Evolutionary conservation across 2,329 filamentous ascomycete species (phyloP).

Genomic region (Stagonosporopsis tanaceti): DNA sequence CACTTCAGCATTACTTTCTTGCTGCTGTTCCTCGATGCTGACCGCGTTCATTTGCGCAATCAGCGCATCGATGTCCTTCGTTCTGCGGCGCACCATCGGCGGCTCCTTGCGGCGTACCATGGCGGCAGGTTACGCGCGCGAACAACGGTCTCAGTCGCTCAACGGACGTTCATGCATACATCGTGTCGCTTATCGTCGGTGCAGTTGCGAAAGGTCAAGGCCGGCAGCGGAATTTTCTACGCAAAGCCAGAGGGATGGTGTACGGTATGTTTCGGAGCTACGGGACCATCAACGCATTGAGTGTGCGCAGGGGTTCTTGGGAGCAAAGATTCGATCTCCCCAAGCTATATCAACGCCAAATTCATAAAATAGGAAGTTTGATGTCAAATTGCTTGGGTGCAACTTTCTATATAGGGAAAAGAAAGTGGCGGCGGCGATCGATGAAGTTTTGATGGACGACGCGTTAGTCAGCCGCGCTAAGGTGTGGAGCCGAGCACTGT

Average conservation of each 20-base stretch:
- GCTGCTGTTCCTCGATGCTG: constrained; percentile 25
- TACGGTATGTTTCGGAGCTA: constrained; percentile 46
- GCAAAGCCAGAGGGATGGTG: not conserved
- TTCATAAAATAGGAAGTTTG: constrained; percentile 58
- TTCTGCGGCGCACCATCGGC: constrained; percentile 31
- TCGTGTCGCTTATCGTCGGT: constrained; percentile 36
- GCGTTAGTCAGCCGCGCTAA: constrained; percentile 15
- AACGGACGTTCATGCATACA: constrained; percentile 54
- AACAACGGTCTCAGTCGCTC: constrained; percentile 44
- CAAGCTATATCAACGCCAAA: constrained; percentile 65
- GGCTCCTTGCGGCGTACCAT: constrained; percentile 25
- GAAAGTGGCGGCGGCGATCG: constrained; percentile 22
- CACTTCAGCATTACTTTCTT: constrained; percentile 12
- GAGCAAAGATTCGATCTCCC: constrained; percentile 57
- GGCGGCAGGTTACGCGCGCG: constrained; percentile 1
- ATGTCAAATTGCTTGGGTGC: constrained; percentile 65
- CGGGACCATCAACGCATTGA: constrained; percentile 47
- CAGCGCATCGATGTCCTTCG: constrained; percentile 37
- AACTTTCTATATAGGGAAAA: constrained; percentile 48
- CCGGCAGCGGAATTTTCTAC: not conserved
- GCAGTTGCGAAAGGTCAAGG: constrained; percentile 11
- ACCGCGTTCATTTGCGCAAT: constrained; percentile 37
- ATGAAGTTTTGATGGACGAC: constrained; percentile 11
- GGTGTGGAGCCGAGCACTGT: not conserved
- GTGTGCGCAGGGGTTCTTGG: constrained; percentile 47